These are phyloP conservation scores for Neotropicomus parvogracilis DNA, from an alignment of 1,284 basidiomycete species.

Conservation along the genomic window DNA sequence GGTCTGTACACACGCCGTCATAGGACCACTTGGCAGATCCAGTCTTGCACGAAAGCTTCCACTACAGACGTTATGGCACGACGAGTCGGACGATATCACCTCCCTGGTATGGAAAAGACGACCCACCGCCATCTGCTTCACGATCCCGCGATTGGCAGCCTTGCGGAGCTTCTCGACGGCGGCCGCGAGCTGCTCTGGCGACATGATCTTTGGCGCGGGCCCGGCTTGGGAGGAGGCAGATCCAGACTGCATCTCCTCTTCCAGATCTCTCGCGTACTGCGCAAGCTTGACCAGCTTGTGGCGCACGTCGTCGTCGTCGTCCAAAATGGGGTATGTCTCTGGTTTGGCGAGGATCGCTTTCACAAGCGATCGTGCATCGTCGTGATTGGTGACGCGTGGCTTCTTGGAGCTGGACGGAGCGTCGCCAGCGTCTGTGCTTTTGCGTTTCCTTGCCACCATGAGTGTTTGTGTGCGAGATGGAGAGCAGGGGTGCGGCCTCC, in stretches of 20 bases:
- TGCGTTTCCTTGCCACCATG: constrained; percentile 37
- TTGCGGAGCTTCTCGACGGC: constrained; percentile 47
- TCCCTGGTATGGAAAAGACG: not conserved
- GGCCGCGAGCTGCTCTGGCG: constrained; percentile 38
- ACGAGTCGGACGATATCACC: constrained; percentile 5
- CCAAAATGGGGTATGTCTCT: constrained; percentile 36
- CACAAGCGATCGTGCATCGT: constrained; percentile 37
- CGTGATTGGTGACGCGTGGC: constrained; percentile 25
- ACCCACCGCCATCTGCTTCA: constrained; percentile 49
- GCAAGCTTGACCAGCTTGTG: constrained; percentile 39
- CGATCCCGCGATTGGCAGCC: constrained; percentile 49
- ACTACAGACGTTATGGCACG: constrained; percentile 32
- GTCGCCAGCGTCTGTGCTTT: constrained; percentile 27
- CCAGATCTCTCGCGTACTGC: constrained; percentile 43
- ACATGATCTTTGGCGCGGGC: constrained; percentile 38
- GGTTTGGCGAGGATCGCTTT: constrained; percentile 37
- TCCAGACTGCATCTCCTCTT: constrained; percentile 33
- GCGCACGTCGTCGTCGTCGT: constrained; percentile 34
- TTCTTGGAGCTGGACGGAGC: constrained; percentile 30
- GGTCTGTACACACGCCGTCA: constrained; percentile 53
- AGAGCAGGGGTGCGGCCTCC: not conserved
- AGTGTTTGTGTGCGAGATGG: not conserved
- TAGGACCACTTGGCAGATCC: constrained; percentile 49
- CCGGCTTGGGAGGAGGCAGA: constrained; percentile 10
- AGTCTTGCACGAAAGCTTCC: constrained; percentile 51